Base-by-base conservation (phyloP, 805 yeast genomes). In the Metschnikowia kunwiensis region DNA sequence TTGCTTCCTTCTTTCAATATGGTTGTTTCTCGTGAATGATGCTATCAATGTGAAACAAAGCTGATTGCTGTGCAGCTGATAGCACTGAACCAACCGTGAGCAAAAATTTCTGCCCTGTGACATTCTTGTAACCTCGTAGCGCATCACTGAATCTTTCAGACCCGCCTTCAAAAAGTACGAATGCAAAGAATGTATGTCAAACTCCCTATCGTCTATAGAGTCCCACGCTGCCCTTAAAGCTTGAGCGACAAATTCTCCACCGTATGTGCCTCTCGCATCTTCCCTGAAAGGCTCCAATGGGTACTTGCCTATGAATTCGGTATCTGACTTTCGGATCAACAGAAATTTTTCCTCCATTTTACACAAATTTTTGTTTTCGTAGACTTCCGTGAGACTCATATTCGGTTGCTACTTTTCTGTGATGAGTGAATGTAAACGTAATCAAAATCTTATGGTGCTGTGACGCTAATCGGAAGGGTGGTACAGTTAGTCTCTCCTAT, bases 91-190 rank as follows among this genome's bases (percentile, higher is more conserved):
- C 32, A 47, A 25, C 11, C 60, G 40, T 30, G 50, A 48, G 43
- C 58, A 51, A 30, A 39, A 57, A 42, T 47, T 56, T 8, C 54
- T 37, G 6, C 62, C 61, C 26, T 53, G 49, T 14, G 50, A 51
- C 29, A 47, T 42, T 5, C 26, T 35, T 5, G 43, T 41, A 16
- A 57, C 61, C 36, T 53, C 60, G 47, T 58, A 58, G 19, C 55
- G 45, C 47, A 57, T 54, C 14, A 44, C 51, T 18, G 49, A 31
- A 7, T 45, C 46, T 23, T 31, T 28, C 33, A 35, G 40, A 0
- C 62, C 62, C 3, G 62, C 62, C 30, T 51, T 52, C 32, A 58
- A 42, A 33, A 58, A 58, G 45, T 56, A 57, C 15, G 49, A 40
- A 36, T 58, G 63, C 24, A 58, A 43, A n/a, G 57, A 51, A 33